Evolutionary conservation across 176 grass and related monocot species (phyloP).

Genomic region (Oryza longistaminata): DNA sequence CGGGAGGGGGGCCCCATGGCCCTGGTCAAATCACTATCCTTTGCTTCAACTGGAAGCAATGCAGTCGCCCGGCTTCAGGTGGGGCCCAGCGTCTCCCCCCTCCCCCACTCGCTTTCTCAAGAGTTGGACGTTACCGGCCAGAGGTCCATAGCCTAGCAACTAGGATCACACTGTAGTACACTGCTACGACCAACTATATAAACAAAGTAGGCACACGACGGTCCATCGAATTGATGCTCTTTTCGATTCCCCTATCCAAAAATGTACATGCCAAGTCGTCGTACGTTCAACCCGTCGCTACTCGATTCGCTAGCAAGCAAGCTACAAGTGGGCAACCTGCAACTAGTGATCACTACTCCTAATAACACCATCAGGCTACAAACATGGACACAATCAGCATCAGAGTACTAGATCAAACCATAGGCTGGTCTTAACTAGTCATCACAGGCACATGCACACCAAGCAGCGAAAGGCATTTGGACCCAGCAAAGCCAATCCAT

Average conservation of each 20-base stretch:
- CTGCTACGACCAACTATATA: too few species aligned
- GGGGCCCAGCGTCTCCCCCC: too few species aligned
- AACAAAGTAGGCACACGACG: neutral
- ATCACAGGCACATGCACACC: neutral
- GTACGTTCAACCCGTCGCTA: neutral
- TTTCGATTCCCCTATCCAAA: neutral
- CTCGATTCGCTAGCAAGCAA: neutral
- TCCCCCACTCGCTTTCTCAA: conserved; percentile 7
- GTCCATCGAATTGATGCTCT: neutral
- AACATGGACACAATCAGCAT: neutral
- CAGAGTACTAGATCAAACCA: neutral
- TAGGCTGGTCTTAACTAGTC: neutral
- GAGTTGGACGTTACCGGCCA: neutral
- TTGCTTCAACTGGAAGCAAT: too few species aligned
- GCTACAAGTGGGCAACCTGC: neutral
- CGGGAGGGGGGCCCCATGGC: too few species aligned
- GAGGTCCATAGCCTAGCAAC: neutral
- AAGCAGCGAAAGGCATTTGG: neutral
- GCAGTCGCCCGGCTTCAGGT: too few species aligned
- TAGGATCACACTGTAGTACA: neutral
- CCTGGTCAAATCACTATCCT: too few species aligned
- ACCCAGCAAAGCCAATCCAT: neutral
- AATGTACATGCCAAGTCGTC: neutral
- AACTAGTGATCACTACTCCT: neutral
- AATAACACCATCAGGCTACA: neutral